Evolutionary conservation across 2,329 filamentous ascomycete genomes (phyloP).

Genomic region (Septoria petroselini): DNA sequence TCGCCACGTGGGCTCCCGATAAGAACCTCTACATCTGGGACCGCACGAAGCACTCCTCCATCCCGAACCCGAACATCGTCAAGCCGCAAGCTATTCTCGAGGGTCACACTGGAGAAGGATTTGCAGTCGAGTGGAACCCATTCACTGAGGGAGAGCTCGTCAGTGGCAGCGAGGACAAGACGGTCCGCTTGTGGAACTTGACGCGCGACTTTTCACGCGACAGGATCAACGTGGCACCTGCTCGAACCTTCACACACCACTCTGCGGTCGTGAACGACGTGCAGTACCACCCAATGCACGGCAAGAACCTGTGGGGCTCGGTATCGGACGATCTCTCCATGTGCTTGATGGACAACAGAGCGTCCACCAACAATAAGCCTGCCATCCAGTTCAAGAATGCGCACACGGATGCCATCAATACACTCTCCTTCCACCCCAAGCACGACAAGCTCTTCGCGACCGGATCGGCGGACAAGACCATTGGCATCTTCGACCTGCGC

Average conservation of each 20-base stretch:
- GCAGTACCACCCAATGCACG: conserved; percentile 83
- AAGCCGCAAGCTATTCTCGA: conserved; percentile 80
- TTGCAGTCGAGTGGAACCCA: conserved; percentile 89
- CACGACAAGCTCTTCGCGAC: conserved; percentile 90
- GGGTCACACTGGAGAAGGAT: conserved; percentile 85
- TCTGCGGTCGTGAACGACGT: conserved; percentile 93
- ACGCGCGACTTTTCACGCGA: conserved; percentile 65
- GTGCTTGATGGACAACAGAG: conserved; percentile 83
- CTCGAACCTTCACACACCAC: conserved; percentile 80
- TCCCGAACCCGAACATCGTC: conserved; percentile 58
- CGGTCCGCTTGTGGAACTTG: conserved; percentile 89
- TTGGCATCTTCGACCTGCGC: conserved; percentile 91
- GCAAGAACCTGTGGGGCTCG: conserved; percentile 76
- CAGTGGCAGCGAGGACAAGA: conserved; percentile 88
- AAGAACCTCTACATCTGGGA: conserved; percentile 90
- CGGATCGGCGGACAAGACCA: conserved; percentile 90
- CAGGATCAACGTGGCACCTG: conserved; percentile 67
- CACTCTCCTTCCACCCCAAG: conserved; percentile 88
- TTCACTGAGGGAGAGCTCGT: conserved; percentile 76
- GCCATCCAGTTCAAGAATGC: conserved; percentile 67
- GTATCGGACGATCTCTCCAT: conserved; percentile 94
- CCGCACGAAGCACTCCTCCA: conserved; percentile 83
- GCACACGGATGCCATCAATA: conserved; percentile 90
- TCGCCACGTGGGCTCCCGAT: conserved; percentile 87
- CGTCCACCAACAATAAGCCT: conserved; percentile 52